A percentile compares a stretch with the other conserved stretches of the same genome.
Conservation (phyloP, 768 basidiomycete species). For the Russula sp. region DNA sequence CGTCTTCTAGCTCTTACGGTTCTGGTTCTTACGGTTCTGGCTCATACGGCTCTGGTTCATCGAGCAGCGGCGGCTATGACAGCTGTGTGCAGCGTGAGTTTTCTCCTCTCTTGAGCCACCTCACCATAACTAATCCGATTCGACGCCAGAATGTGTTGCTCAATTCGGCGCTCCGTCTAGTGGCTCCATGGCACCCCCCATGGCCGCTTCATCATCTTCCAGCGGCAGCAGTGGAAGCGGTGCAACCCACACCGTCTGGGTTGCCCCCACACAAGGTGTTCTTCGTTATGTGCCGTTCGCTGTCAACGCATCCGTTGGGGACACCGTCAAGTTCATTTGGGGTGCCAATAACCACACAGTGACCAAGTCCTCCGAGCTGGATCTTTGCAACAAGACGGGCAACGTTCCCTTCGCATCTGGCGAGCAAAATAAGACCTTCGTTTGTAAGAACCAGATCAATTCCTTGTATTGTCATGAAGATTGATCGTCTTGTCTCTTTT, state of each 20-base stretch:
- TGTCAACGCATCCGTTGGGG: constrained; percentile 68
- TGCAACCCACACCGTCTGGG: constrained; percentile 67
- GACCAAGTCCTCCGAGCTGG: constrained; percentile 64
- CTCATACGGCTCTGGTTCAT: constrained; percentile 59
- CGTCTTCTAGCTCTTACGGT: constrained; percentile 27
- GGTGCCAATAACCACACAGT: constrained; percentile 76
- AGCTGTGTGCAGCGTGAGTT: constrained; percentile 65
- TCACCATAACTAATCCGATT: background rate
- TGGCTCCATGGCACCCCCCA: constrained; percentile 29
- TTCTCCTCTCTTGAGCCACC: background rate
- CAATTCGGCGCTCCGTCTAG: constrained; percentile 42
- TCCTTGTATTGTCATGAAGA: constrained; percentile 22
- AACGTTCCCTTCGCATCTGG: constrained; percentile 61
- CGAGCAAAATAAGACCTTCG: constrained; percentile 53
- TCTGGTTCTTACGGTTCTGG: constrained; percentile 53
- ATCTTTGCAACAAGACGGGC: constrained; percentile 66
- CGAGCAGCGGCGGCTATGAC: constrained; percentile 50
- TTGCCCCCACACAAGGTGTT: constrained; percentile 71
- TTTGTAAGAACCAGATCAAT: constrained; percentile 37
- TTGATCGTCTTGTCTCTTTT: background rate
- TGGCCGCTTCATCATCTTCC: constrained; percentile 13
- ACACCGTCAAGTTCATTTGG: constrained; percentile 75
- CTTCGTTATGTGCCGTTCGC: constrained; percentile 72
- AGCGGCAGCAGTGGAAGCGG: constrained; percentile 41
- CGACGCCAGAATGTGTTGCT: constrained; percentile 54